A percentile compares a stretch with the other conserved stretches of the same genome.
These are phyloP conservation scores for Ceratobasidium sp. DNA, from an alignment of 1,284 basidiomycete species.

Conservation along the genomic window DNA sequence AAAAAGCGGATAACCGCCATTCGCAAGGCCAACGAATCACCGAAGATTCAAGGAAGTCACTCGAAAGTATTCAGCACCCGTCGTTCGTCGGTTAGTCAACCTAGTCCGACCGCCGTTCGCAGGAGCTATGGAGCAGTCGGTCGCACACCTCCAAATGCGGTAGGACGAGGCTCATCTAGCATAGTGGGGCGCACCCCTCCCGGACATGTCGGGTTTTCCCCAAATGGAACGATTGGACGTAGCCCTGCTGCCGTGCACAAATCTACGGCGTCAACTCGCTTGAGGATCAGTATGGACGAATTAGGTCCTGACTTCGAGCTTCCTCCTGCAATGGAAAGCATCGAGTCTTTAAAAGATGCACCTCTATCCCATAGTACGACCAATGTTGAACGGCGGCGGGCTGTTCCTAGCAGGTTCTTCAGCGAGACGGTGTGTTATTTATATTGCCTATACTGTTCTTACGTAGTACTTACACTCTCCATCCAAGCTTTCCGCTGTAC, in stretches of 20 bases:
- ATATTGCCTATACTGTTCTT: background rate
- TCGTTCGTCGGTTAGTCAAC: slow-evolving; percentile 19
- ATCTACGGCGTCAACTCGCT: background rate
- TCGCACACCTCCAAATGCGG: slow-evolving; percentile 28
- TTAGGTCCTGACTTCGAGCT: slow-evolving; percentile 38
- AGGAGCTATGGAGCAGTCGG: slow-evolving; percentile 33
- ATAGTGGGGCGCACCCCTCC: slow-evolving; percentile 13
- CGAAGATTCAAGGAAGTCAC: background rate
- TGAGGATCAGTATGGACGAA: slow-evolving; percentile 25
- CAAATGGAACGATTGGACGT: background rate
- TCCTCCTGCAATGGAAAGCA: slow-evolving; percentile 31
- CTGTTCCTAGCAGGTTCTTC: slow-evolving; percentile 29
- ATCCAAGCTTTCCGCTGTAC: slow-evolving; percentile 9
- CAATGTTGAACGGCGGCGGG: slow-evolving; percentile 5
- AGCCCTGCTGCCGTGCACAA: background rate
- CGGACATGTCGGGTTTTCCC: background rate
- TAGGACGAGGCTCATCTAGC: slow-evolving; percentile 5
- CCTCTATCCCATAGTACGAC: background rate
- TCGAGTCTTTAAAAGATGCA: slow-evolving; percentile 1
- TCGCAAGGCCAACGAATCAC: slow-evolving; percentile 53
- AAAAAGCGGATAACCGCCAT: slow-evolving; percentile 74
- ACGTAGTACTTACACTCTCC: background rate
- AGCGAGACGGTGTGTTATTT: slow-evolving; percentile 17
- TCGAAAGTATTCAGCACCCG: background rate
- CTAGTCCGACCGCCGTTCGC: background rate